Conservation (phyloP, 805 yeast genomes). For the Scheffersomyces stipitis region DNA sequence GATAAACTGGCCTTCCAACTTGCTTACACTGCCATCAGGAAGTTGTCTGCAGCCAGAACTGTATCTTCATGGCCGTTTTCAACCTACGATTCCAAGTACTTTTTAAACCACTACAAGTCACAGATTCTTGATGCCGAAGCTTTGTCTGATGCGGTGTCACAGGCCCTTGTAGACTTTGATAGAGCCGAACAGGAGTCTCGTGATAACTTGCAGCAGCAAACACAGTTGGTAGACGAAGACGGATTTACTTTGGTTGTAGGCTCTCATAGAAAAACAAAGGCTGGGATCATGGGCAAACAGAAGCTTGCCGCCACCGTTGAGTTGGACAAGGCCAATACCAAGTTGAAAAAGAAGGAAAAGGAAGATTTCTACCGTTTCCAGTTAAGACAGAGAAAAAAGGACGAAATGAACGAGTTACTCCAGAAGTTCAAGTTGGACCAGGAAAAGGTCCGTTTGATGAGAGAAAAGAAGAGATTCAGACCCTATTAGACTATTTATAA, state of each 20-base stretch:
- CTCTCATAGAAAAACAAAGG: constrained; percentile 76
- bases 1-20: constrained; percentile 67
- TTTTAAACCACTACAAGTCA: constrained; percentile 33
- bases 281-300: constrained; percentile 63
- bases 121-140: constrained; percentile 48
- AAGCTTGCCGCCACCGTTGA: constrained; percentile 38
- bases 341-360: constrained; percentile 72
- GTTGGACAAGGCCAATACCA: constrained; percentile 41
- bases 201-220: constrained; percentile 54
- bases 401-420: constrained; percentile 85
- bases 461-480: constrained; percentile 76
- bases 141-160: constrained; percentile 57
- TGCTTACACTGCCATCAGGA: constrained; percentile 63
- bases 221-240: constrained; percentile 79
- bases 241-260: constrained; percentile 93
- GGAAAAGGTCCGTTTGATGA: constrained; percentile 75
- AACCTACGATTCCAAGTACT: constrained; percentile 41
- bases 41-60: constrained; percentile 31
- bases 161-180: constrained; percentile 66
- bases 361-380: constrained; percentile 95
- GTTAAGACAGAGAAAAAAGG: constrained; percentile 88
- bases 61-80: constrained; percentile 39
- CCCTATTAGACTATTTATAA: constrained; percentile 56
- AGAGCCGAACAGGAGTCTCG: constrained; percentile 63
- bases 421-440: constrained; percentile 88